Conservation (phyloP, 805 yeast genomes). For the Phaffomyces opuntiae region DNA sequence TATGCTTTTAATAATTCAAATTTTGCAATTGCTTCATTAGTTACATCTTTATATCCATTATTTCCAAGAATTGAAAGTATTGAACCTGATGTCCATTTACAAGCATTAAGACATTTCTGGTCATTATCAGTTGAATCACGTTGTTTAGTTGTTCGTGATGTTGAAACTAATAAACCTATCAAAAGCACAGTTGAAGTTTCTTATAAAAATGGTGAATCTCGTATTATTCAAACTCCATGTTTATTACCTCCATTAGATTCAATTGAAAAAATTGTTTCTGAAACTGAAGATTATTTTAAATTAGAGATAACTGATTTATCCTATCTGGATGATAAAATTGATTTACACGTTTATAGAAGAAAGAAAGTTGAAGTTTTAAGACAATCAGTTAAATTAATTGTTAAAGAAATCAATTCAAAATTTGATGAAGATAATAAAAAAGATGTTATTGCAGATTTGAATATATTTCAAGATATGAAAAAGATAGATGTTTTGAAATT, state of each 20-base stretch:
- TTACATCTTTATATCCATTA: constrained; percentile 73
- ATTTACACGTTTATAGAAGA: constrained; percentile 44
- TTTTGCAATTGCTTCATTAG: constrained; percentile 59
- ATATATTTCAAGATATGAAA: constrained; percentile 11
- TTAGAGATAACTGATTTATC: constrained; percentile 33
- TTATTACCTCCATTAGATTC: constrained; percentile 53
- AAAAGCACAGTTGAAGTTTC: constrained; percentile 33
- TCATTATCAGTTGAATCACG: constrained; percentile 74
- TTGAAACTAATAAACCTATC: constrained; percentile 49
- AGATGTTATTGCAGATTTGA: constrained; percentile 8
- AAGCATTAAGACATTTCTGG: constrained; percentile 89
- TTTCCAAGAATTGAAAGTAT: constrained; percentile 41
- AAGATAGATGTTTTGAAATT: constrained; percentile 15
- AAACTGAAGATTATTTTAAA: constrained; percentile 45
- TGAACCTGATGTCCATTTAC: constrained; percentile 59
- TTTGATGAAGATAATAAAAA: constrained; percentile 8
- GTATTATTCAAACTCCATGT: constrained; percentile 49
- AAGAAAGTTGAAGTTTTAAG: constrained; percentile 25
- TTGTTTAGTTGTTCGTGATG: constrained; percentile 72
- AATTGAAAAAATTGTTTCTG: constrained; percentile 41
- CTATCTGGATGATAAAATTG: constrained; percentile 22
- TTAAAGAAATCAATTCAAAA: constrained; percentile 16
- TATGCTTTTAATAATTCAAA: constrained; percentile 62
- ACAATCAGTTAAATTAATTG: constrained; percentile 27
- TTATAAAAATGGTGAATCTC: constrained; percentile 31